Conservation (phyloP, 305 asterid genomes). For the Fraxinus velutina region DNA sequence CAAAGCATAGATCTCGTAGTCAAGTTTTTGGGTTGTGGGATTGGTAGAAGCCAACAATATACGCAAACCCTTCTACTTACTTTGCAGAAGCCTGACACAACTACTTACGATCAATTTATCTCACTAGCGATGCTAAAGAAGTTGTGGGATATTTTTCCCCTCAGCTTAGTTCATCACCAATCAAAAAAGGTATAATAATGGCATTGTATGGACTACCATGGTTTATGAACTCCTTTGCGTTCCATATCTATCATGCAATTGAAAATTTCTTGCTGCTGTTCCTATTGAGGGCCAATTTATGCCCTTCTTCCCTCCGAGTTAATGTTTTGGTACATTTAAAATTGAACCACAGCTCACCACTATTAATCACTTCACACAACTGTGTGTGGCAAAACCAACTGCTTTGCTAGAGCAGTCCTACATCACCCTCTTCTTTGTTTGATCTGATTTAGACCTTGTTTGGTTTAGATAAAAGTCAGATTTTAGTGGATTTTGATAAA, state of each 20-base stretch:
- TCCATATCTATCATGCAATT: constrained; percentile 7
- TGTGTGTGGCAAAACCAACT: constrained; percentile 1
- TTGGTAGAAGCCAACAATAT: constrained; percentile 33
- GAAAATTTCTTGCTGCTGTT: constrained; percentile 3
- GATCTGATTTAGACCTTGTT: constrained; percentile 3
- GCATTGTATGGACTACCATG: constrained; percentile 8
- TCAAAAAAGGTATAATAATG: constrained; percentile 51
- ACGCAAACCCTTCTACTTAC: constrained; percentile 25
- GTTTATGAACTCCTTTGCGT: not conserved
- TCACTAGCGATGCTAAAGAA: constrained; percentile 51
- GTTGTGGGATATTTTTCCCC: constrained; percentile 81
- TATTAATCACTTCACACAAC: not conserved
- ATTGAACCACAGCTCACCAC: not conserved
- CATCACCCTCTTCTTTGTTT: not conserved
- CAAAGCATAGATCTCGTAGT: constrained; percentile 65
- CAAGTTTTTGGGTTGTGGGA: constrained; percentile 44
- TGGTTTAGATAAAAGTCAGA: not conserved
- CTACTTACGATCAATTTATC: constrained; percentile 32
- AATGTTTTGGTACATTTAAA: not conserved
- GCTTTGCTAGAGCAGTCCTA: not conserved
- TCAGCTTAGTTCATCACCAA: constrained; percentile 42
- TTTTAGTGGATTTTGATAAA: not conserved
- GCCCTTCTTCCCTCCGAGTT: not conserved
- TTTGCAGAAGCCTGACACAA: constrained; percentile 27
- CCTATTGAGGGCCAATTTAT: not conserved